Percentiles rank a stretch among this genome's conserved stretches.
Evolutionary conservation across 768 basidiomycete genomes (phyloP).

Genomic region (button mushroom (Agaricus bisporus)): DNA sequence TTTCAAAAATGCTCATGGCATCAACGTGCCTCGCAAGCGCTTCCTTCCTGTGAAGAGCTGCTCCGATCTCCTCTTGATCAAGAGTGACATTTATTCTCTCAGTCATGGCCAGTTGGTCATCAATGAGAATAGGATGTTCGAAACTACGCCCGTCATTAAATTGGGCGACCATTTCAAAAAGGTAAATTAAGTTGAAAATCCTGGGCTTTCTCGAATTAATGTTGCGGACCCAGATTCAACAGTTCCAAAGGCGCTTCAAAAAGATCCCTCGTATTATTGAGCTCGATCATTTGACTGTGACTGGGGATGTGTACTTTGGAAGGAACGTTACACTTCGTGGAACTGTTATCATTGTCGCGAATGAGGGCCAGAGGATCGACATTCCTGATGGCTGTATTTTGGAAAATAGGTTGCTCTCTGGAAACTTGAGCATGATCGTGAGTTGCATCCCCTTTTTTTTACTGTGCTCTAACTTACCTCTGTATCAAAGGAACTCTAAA

Average conservation of each 20-base stretch:
- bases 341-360: constrained; percentile 85
- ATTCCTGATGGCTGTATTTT: constrained; percentile 79
- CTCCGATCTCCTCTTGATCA: constrained; percentile 85
- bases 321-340: constrained; percentile 81
- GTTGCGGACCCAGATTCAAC: constrained; percentile 20
- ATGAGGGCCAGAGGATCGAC: constrained; percentile 77
- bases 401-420: constrained; percentile 76
- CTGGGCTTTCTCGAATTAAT: neutral
- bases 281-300: constrained; percentile 90
- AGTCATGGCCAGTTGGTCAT: constrained; percentile 85
- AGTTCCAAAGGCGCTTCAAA: constrained; percentile 95
- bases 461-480: too few species aligned
- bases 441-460: constrained; percentile 12
- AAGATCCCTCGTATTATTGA: constrained; percentile 88
- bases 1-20: constrained; percentile 86
- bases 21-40: constrained; percentile 91
- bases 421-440: constrained; percentile 80
- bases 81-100: constrained; percentile 88
- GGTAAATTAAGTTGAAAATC: constrained; percentile 30
- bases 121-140: constrained; percentile 78
- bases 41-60: constrained; percentile 91
- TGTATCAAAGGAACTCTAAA: too few species aligned
- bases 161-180: constrained; percentile 97
- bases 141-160: constrained; percentile 92
- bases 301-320: constrained; percentile 88